These are phyloP conservation scores for Hibiscus syriacus DNA, from an alignment of 345 rosid species.

Conservation along the genomic window DNA sequence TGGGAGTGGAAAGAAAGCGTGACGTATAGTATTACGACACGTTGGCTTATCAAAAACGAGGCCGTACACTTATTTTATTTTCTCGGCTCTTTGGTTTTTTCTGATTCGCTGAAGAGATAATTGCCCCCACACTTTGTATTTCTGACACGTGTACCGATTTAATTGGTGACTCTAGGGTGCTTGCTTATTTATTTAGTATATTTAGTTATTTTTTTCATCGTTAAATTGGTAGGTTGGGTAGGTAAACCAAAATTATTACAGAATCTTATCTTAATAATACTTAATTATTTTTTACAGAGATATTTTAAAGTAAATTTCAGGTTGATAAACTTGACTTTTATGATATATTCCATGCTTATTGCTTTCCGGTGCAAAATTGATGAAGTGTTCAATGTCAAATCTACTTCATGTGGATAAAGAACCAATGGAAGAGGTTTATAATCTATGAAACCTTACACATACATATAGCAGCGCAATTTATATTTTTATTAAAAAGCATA, in stretches of 20 bases:
- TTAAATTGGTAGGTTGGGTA: background rate
- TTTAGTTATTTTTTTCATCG: background rate
- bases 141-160: background rate
- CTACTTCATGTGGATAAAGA: too few relatives aligned
- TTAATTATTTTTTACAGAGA: too few relatives aligned
- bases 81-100: background rate
- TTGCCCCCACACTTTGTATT: background rate
- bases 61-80: background rate
- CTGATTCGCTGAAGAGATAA: conserved; percentile 5
- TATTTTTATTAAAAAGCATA: too few relatives aligned
- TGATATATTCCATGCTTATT: too few relatives aligned
- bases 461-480: too few relatives aligned
- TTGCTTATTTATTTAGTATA: background rate
- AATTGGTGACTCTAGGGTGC: background rate
- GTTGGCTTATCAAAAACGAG: background rate
- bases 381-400: too few relatives aligned
- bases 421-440: too few relatives aligned
- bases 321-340: too few relatives aligned
- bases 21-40: conserved; percentile 1
- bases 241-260: background rate
- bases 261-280: background rate
- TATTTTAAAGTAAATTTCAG: too few relatives aligned
- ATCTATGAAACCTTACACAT: too few relatives aligned
- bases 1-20: background rate
- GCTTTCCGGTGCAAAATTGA: too few relatives aligned